A percentile compares a stretch with the other conserved stretches of the same genome.
Evolutionary conservation across 495 filamentous ascomycete genomes (phyloP).

Genomic region (Hypomontagnella submonticulosa): DNA sequence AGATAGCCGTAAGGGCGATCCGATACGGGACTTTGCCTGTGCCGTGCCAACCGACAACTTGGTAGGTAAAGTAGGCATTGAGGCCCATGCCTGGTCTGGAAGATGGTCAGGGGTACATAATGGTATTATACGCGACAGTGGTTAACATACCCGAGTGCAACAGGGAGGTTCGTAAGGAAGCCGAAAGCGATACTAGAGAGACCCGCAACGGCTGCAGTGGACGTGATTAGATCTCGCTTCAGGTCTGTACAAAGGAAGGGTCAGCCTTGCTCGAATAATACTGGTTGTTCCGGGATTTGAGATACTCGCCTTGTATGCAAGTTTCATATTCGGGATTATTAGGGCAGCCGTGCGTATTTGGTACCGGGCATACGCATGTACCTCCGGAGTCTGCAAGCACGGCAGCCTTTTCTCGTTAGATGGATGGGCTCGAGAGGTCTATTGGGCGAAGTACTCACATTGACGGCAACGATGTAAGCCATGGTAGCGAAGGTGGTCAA

Average conservation of each 20-base stretch:
- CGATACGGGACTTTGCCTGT: conserved; percentile 72
- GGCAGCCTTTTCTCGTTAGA: conserved; percentile 52
- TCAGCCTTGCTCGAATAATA: conserved; percentile 12
- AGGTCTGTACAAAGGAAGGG: conserved; percentile 57
- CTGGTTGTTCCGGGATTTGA: background rate
- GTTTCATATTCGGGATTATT: conserved; percentile 66
- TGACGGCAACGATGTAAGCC: conserved; percentile 79
- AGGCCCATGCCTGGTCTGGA: conserved; percentile 79
- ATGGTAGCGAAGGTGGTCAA: conserved; percentile 87
- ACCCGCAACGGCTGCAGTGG: conserved; percentile 77
- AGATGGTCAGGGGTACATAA: conserved; percentile 36
- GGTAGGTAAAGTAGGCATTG: conserved; percentile 89
- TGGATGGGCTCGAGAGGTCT: conserved; percentile 51
- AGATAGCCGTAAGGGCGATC: conserved; percentile 82
- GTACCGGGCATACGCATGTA: conserved; percentile 71
- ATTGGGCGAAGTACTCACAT: conserved; percentile 49
- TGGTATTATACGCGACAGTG: conserved; percentile 42
- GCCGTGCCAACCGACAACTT: conserved; percentile 81
- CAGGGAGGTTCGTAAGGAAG: conserved; percentile 65
- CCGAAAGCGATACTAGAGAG: conserved; percentile 62
- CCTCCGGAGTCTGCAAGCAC: conserved; percentile 73
- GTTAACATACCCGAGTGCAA: conserved; percentile 66
- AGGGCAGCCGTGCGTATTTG: conserved; percentile 61
- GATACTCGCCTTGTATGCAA: conserved; percentile 58
- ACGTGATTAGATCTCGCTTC: conserved; percentile 80